Percentiles rank a stretch among this genome's conserved stretches.
phyloP scores from a whole-genome alignment of 2,329 filamentous ascomycete genomes.

The Cladosporium sp. region DNA sequence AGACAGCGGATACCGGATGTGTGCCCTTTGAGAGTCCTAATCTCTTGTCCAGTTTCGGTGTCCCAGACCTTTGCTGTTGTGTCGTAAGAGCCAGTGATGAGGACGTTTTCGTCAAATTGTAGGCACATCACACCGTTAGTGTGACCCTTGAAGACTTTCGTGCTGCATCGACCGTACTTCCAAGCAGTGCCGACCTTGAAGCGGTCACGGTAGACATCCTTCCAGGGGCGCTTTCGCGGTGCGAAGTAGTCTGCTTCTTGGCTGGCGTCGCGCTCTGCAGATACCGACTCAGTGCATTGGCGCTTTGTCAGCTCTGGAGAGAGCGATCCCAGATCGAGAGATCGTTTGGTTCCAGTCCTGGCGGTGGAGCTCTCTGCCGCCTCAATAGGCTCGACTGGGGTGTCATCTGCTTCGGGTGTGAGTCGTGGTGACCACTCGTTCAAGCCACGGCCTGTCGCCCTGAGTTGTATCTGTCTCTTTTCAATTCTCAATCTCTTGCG shows the following conservation, averaged over 20 bases:
- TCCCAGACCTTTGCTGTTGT: constrained; percentile 96
- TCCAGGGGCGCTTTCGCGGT: constrained; percentile 71
- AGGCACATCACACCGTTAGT: constrained; percentile 81
- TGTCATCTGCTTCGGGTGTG: constrained; percentile 38
- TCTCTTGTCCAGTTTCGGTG: constrained; percentile 79
- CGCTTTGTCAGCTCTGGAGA: constrained; percentile 32
- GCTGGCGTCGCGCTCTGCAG: constrained; percentile 15
- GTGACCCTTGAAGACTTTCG: constrained; percentile 82
- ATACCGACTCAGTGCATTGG: constrained; percentile 27
- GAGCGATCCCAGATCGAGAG: constrained; percentile 22
- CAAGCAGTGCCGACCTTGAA: constrained; percentile 97
- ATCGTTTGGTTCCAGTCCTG: constrained; percentile 13
- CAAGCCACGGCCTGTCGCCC: constrained; percentile 60
- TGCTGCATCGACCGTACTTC: constrained; percentile 89
- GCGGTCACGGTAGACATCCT: constrained; percentile 92
- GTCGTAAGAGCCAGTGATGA: constrained; percentile 95
- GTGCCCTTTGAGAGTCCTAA: constrained; percentile 83
- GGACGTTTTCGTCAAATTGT: constrained; percentile 81
- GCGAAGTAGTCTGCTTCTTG: constrained; percentile 45
- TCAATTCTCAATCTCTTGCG: constrained; percentile 83
- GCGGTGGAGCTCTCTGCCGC: not conserved
- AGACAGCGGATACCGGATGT: constrained; percentile 80
- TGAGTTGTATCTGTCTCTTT: constrained; percentile 77
- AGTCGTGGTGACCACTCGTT: constrained; percentile 56
- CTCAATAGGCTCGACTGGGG: constrained; percentile 1